Conservation (phyloP, 108 stramenopile genomes). For the Cyclotella choctawhatcheeana region DNA sequence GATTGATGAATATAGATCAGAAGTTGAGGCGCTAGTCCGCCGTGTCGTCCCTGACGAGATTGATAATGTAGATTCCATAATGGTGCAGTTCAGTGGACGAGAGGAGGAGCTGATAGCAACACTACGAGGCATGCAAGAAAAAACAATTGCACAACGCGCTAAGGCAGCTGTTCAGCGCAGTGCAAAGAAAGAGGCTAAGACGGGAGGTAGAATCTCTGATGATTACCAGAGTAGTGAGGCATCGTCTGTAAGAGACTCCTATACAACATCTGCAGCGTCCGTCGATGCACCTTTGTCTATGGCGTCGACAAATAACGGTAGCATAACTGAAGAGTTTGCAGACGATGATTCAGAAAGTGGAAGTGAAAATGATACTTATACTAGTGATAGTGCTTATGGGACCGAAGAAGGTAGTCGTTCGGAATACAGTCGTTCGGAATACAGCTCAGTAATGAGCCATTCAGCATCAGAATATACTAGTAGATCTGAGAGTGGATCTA, state of each 20-base stretch:
- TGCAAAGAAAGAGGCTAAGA: conserved; percentile 76
- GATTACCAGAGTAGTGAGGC: background rate
- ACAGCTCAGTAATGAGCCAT: too few species aligned
- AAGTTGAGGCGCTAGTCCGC: conserved; percentile 78
- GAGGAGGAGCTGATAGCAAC: conserved; percentile 91
- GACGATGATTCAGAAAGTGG: conserved; percentile 13
- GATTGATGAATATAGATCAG: conserved; percentile 54
- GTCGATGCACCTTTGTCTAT: too few species aligned
- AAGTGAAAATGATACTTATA: conserved; percentile 8
- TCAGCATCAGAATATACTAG: background rate
- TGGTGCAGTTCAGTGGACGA: conserved; percentile 87
- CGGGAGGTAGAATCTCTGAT: conserved; percentile 7
- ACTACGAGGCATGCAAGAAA: conserved; percentile 85
- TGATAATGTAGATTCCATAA: conserved; percentile 89
- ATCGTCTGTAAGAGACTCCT: background rate
- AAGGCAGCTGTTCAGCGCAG: conserved; percentile 65
- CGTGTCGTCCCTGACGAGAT: conserved; percentile 88
- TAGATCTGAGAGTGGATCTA: background rate
- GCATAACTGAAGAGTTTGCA: conserved; percentile 30
- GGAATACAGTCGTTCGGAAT: background rate
- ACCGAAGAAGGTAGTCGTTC: conserved; percentile 6
- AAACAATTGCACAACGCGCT: conserved; percentile 76
- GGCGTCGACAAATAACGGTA: conserved; percentile 11
- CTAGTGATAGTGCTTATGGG: conserved; percentile 18
- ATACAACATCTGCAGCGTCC: background rate